Evolutionary conservation across 2,329 filamentous ascomycete species (phyloP), one percentile per base, ranked within the genome.

Genomic region (Berkeleyomyces basicola): DNA sequence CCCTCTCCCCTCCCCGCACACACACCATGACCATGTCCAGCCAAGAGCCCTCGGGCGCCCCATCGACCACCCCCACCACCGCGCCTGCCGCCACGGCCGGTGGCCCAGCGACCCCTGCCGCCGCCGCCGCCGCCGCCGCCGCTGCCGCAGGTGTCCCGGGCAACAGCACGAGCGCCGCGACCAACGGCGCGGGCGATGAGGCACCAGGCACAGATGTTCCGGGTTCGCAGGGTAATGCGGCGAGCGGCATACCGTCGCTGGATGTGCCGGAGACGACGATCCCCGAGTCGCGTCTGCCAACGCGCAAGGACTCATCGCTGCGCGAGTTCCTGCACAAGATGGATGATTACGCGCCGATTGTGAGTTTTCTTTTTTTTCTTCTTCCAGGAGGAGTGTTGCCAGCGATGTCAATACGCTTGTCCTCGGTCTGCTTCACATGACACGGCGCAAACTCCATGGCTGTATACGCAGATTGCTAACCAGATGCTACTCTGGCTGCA

Each of bases 321-420:
- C 87, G 91, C 70, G 92, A 97, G 74, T 96, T 99, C 71, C 74
- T 99, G 16, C 82, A 82, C 67, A 96, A 96, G 79, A 97, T 99
- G 86, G 93, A 99, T 71, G 93, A 99, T 70, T 97, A 93, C 74
- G 90, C 93, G 65, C 93, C 93, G 9, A 96, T 99, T 70, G 91
- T 96, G 81, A 67, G 87, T 76, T 57, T 61, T n/a, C n/a, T 42
- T 11, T n/a, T 44, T 33, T 11, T 16, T 40, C 51, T 10, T 23
- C 23, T 23, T 23, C 23, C 2, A 23, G 23, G 23, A 23, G 23
- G 23, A 23, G 23, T 23, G 23, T 23, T 23, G 23, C 23, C 1
- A 31, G 16, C 10, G 37, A 55, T 55, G 33, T n/a, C 37, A n/a
- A 11, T n/a, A 33, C 10, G 43, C 43, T 46, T 11, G 43, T 44